Base-by-base conservation (phyloP, 2,329 filamentous ascomycete species). In the Cryphonectria radicalis region DNA sequence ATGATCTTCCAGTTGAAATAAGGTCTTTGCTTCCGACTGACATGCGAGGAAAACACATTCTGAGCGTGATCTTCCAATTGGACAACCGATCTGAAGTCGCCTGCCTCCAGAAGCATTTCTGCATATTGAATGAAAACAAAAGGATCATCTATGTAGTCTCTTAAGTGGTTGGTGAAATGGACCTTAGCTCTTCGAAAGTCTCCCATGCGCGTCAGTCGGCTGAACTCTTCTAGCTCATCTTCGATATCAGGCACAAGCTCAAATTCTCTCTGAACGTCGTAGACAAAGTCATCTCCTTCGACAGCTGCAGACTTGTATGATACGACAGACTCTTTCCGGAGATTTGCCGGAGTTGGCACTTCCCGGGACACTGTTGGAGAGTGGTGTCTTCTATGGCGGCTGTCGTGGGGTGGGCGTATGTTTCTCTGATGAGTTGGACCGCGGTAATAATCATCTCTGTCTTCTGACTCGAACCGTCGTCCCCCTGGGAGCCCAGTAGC, bases 41-140 rank as follows among this genome's bases (percentile, higher is more conserved):
- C 25, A 7, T 22, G 14, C 19, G 37, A 25, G 13, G 66, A 22
- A 32, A 67, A 43, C n/a, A 60, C 66, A 25, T 40, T n/a, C 0
- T 22, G 37, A 17, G 55, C 55, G 7, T 37, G 35, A 7, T n/a
- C 42, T 11, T 60, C 66, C n/a, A 68, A 37, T 25, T 43, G 28
- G 14, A 63, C 37, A 17, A 68, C 13, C 13, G 66, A 62, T 17
- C 66, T 74, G 59, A 78, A 78, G 46, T 79, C 76, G 8, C 77
- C 77, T 66, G 77, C 76, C 55, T 76, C 71, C 25, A 77, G 71
- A 5, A 79, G 69, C 32, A 78, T 66, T n/a, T 78, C 77, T 14
- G 76, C 75, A 28, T 78, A 79, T 25, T 73, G 76, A 14, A 78
- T 70, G 4, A 78, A 70, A 0, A 79, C 70, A 32, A 77, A 76